These are phyloP conservation scores for Lodderomyces elongisporus DNA, from an alignment of 1,139 yeast species.

Conservation along the genomic window DNA sequence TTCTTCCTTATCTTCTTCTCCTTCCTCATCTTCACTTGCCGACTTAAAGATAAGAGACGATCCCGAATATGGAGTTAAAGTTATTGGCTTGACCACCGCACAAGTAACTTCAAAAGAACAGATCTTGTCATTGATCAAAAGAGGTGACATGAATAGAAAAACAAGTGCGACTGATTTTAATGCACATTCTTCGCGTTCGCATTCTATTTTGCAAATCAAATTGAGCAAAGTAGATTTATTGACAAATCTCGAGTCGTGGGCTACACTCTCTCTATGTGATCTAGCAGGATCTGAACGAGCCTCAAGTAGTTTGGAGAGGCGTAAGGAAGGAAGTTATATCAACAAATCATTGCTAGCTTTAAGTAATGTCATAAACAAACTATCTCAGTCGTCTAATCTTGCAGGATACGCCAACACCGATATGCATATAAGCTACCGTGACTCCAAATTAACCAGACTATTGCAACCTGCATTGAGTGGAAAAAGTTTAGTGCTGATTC, in stretches of 20 bases:
- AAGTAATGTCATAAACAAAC: constrained; percentile 81
- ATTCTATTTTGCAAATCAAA: constrained; percentile 77
- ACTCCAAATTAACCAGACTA: constrained; percentile 76
- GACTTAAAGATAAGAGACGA: constrained; percentile 79
- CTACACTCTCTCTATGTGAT: constrained; percentile 84
- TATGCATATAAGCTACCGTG: constrained; percentile 82
- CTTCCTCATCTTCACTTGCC: background rate
- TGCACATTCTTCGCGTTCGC: constrained; percentile 82
- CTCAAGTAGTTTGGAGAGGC: constrained; percentile 70
- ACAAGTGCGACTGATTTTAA: constrained; percentile 90
- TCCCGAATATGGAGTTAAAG: constrained; percentile 63
- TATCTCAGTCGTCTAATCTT: constrained; percentile 39
- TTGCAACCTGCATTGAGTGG: constrained; percentile 92
- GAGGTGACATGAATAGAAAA: constrained; percentile 71
- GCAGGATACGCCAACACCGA: constrained; percentile 12
- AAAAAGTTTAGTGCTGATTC: constrained; percentile 73
- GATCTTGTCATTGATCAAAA: constrained; percentile 52
- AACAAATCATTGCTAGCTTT: constrained; percentile 76
- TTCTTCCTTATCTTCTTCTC: too few relatives aligned
- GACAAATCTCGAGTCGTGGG: constrained; percentile 40
- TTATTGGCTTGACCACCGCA: constrained; percentile 69
- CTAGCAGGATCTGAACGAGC: constrained; percentile 96
- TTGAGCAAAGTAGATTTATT: constrained; percentile 41
- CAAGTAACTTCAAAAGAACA: constrained; percentile 54
- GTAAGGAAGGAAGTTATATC: constrained; percentile 90